Evolutionary conservation across 331 rosid species (phyloP).

Genomic region (Spiraea crenata): DNA sequence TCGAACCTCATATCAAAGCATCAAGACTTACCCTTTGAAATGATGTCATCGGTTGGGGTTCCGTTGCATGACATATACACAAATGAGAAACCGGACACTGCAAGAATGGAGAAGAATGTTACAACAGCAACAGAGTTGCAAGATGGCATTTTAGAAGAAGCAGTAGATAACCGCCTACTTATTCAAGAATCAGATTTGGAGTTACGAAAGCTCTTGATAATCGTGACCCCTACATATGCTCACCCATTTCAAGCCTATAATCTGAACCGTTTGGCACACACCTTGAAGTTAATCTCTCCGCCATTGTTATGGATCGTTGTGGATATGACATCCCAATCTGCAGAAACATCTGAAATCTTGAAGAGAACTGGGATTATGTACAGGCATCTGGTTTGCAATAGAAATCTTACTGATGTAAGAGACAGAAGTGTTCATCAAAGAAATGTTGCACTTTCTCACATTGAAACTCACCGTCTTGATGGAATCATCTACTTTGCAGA

Average conservation of each 20-base stretch:
- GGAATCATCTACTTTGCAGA: slow-evolving; percentile 90
- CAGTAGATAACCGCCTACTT: slow-evolving; percentile 19
- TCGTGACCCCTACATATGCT: slow-evolving; percentile 68
- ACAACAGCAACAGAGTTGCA: slow-evolving; percentile 35
- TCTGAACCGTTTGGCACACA: slow-evolving; percentile 69
- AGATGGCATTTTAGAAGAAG: slow-evolving; percentile 24
- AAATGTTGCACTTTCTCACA: slow-evolving; percentile 70
- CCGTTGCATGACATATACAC: slow-evolving; percentile 36
- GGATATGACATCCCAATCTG: slow-evolving; percentile 78
- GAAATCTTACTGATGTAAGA: slow-evolving; percentile 49
- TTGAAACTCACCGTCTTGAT: slow-evolving; percentile 82
- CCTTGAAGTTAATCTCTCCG: slow-evolving; percentile 53
- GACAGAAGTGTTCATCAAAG: slow-evolving; percentile 60
- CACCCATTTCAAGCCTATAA: slow-evolving; percentile 63
- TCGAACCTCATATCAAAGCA: slow-evolving; percentile 53
- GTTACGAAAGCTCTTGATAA: slow-evolving; percentile 65
- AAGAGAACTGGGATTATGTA: slow-evolving; percentile 74
- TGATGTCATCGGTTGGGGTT: slow-evolving; percentile 41
- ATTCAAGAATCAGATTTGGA: slow-evolving; percentile 38
- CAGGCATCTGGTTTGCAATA: slow-evolving; percentile 75
- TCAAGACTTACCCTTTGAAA: slow-evolving; percentile 60
- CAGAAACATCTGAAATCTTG: slow-evolving; percentile 69
- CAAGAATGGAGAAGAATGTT: slow-evolving; percentile 30
- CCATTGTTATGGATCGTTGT: slow-evolving; percentile 89
- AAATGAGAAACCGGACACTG: slow-evolving; percentile 20